Conservation (phyloP, 2,329 filamentous ascomycete genomes). For the Hymenoscyphus albidus region DNA sequence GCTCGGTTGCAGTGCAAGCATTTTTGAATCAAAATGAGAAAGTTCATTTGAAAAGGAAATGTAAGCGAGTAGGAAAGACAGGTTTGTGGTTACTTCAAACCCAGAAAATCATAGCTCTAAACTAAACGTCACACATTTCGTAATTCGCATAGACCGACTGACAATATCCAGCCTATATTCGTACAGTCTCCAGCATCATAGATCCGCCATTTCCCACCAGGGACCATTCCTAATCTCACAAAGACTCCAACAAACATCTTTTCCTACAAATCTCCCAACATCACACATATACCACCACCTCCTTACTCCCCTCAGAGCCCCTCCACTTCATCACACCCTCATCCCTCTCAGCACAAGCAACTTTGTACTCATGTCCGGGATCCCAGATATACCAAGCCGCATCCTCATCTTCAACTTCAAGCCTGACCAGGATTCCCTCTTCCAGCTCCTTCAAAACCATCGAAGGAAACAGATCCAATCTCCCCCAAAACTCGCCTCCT, state of each 20-base stretch:
- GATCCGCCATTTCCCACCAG: no score
- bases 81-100: no score
- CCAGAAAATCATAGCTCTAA: no score
- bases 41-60: no score
- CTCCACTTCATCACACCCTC: background rate
- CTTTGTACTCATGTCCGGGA: background rate
- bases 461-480: background rate
- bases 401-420: background rate
- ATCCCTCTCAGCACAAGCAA: background rate
- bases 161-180: no score
- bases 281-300: background rate
- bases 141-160: no score
- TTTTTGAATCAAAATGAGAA: no score
- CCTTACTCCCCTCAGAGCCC: background rate
- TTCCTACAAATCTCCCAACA: background rate
- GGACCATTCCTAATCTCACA: background rate
- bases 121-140: no score
- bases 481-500: background rate
- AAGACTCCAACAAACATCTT: background rate
- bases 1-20: no score
- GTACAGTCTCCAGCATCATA: no score
- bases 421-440: background rate
- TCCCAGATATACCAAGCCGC: background rate
- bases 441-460: background rate
- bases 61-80: no score